Conservation (phyloP, 2,329 filamentous ascomycete species). For the Venturia nashicola region DNA sequence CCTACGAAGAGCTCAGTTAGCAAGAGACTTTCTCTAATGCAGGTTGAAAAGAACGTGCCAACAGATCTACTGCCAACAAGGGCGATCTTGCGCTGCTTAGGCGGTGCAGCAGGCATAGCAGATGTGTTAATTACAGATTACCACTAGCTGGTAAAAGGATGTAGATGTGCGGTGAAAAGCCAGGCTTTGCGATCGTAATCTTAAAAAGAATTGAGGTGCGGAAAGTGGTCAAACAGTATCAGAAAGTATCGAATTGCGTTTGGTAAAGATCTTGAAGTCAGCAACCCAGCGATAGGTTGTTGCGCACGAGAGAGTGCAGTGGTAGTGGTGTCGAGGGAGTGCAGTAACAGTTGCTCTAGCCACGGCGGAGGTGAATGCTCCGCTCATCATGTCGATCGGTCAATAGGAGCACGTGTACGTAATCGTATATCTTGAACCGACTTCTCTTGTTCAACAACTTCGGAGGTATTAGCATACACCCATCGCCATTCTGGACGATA, state of each 20-base stretch:
- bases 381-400: too few species aligned
- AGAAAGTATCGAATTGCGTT: neutral
- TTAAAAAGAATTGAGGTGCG: neutral
- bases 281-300: neutral
- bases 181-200: neutral
- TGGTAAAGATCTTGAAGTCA: neutral
- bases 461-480: too few species aligned
- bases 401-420: neutral
- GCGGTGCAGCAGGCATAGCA: conserved; percentile 26
- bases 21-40: neutral
- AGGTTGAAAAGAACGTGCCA: conserved; percentile 39
- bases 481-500: too few species aligned
- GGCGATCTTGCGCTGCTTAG: conserved; percentile 88
- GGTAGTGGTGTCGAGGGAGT: too few species aligned
- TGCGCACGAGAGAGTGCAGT: neutral
- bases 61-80: conserved; percentile 92
- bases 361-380: too few species aligned
- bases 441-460: too few species aligned
- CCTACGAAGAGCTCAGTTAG: conserved; percentile 39
- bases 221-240: neutral
- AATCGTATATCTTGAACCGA: neutral
- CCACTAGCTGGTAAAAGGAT: neutral
- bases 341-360: too few species aligned
- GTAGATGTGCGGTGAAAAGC: neutral
- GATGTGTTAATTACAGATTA: neutral